Conservation (phyloP, 108 stramenopile species). For the Skeletonema tropicum region DNA sequence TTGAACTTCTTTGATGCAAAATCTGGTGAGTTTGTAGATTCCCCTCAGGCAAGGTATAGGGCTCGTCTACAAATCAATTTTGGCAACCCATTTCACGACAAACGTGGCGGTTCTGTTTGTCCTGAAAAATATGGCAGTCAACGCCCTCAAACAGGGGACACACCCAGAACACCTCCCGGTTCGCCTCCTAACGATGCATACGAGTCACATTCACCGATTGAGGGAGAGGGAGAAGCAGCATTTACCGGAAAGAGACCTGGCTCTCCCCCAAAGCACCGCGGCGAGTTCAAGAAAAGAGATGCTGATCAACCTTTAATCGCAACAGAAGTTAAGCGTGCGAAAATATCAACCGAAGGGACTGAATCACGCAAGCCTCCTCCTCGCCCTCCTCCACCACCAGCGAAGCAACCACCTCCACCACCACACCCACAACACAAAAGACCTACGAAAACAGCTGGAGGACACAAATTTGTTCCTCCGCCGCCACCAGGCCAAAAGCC, state of each 20-base stretch:
- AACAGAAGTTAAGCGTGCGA: conserved; percentile 28
- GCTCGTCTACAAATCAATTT: conserved; percentile 74
- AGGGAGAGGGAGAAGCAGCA: conserved; percentile 79
- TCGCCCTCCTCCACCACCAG: conserved; percentile 32
- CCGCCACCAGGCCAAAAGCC: conserved; percentile 21
- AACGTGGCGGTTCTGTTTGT: conserved; percentile 69
- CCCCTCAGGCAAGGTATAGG: conserved; percentile 60
- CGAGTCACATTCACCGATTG: conserved; percentile 46
- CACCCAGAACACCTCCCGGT: conserved; percentile 63
- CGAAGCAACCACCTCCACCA: conserved; percentile 32
- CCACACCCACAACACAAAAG: conserved; percentile 36
- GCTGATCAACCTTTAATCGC: conserved; percentile 8
- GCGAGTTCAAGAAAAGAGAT: conserved; percentile 11
- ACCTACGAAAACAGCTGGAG: neutral
- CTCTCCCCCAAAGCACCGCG: conserved; percentile 27
- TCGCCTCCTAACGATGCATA: conserved; percentile 78
- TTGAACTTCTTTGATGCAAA: conserved; percentile 67
- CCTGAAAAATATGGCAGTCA: conserved; percentile 64
- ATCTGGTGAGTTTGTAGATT: conserved; percentile 79
- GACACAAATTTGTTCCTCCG: conserved; percentile 22
- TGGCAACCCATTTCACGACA: conserved; percentile 83
- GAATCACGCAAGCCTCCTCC: conserved; percentile 11
- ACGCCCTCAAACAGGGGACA: conserved; percentile 53
- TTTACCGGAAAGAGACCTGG: conserved; percentile 61
- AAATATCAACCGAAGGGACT: conserved; percentile 8